phyloP scores from a whole-genome alignment of 352 stramenopile genomes.

The Globisporangium iwayamae region DNA sequence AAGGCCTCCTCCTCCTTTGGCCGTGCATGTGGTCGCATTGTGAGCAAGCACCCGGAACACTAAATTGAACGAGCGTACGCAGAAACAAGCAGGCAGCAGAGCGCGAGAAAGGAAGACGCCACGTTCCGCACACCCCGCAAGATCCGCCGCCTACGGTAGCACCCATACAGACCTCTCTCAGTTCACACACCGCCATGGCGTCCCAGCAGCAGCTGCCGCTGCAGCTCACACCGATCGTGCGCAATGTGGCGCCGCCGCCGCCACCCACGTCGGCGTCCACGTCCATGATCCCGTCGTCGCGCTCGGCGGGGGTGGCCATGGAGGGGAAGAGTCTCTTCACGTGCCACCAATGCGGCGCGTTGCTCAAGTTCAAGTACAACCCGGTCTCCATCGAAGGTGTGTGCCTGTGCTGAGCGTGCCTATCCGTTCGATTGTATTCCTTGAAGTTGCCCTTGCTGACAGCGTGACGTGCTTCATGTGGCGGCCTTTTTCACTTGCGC shows the following conservation, averaged over 20 bases:
- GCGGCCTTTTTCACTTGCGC: no score
- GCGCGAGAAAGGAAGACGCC: conserved; percentile 4
- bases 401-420: not conserved
- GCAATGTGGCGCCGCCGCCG: conserved; percentile 13
- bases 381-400: conserved; percentile 54
- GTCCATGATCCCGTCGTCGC: conserved; percentile 17
- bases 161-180: not conserved
- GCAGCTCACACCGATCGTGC: conserved; percentile 19
- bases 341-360: conserved; percentile 60
- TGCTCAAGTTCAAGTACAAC: conserved; percentile 71
- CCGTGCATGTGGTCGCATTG: conserved; percentile 10
- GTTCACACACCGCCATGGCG: conserved; percentile 8
- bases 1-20: not conserved
- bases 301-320: conserved; percentile 34
- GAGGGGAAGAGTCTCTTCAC: conserved; percentile 78
- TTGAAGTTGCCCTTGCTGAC: not conserved
- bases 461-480: not conserved
- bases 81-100: conserved; percentile 1
- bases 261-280: not conserved
- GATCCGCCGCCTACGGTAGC: not conserved
- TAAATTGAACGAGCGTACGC: not conserved
- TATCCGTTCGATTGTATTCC: not conserved
- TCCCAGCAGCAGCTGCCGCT: conserved; percentile 15
- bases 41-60: not conserved
- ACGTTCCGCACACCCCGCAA: no score